A percentile compares a stretch with the other conserved stretches of the same genome.
Conservation (phyloP, 2,329 filamentous ascomycete genomes). For the Aspergillus pseudoviridinutans region DNA sequence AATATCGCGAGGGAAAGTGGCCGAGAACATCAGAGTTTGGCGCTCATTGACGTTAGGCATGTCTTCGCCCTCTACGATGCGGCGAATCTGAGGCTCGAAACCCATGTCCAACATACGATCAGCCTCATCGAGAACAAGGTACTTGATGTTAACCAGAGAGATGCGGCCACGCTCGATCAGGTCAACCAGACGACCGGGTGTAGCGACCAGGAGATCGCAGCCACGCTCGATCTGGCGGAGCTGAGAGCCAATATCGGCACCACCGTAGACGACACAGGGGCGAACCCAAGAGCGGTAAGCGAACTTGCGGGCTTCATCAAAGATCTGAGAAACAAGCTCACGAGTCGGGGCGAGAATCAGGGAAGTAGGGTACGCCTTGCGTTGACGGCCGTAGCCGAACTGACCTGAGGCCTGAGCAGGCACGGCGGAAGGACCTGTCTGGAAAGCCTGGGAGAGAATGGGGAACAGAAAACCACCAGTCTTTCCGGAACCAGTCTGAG, state of each 20-base stretch:
- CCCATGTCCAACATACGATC: constrained; percentile 99
- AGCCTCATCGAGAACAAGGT: constrained; percentile 96
- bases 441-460: constrained; percentile 95
- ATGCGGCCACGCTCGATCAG: constrained; percentile 98
- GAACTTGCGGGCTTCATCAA: constrained; percentile 95
- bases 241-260: constrained; percentile 97
- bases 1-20: constrained; percentile 97
- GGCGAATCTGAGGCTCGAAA: constrained; percentile 99
- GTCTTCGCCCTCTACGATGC: constrained; percentile 96
- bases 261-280: constrained; percentile 97
- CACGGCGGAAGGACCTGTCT: constrained; percentile 72
- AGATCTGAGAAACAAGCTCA: constrained; percentile 98
- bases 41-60: constrained; percentile 82
- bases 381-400: constrained; percentile 78
- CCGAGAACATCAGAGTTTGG: constrained; percentile 99
- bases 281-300: constrained; percentile 98
- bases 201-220: constrained; percentile 94
- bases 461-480: constrained; percentile 99
- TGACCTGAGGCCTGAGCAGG: constrained; percentile 60
- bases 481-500: constrained; percentile 99
- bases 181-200: constrained; percentile 94
- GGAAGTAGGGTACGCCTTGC: constrained; percentile 96
- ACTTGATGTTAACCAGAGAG: constrained; percentile 97
- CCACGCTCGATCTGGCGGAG: constrained; percentile 97
- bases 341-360: constrained; percentile 94